Evolutionary conservation across 164 flowering plant species (phyloP).

Genomic region (Warburgia ugandensis): DNA sequence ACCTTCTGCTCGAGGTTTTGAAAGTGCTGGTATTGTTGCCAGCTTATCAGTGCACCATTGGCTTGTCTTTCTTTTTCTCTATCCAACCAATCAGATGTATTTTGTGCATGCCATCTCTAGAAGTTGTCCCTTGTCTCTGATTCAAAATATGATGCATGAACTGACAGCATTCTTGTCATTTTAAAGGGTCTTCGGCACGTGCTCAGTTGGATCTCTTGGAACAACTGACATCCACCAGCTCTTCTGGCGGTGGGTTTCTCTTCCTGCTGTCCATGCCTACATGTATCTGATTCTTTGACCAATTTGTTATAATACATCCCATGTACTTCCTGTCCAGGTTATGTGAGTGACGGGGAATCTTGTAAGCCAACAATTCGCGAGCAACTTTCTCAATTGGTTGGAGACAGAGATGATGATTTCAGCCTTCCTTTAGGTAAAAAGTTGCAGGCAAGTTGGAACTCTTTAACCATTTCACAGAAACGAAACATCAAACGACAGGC

Average conservation of each 20-base stretch:
- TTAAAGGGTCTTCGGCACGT: constrained; percentile 47
- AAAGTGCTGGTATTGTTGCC: no score
- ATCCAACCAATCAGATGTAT: neutral
- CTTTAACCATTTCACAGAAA: constrained; percentile 80
- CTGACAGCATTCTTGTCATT: neutral
- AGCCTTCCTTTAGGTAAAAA: constrained; percentile 71
- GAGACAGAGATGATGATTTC: constrained; percentile 60
- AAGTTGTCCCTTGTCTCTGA: neutral
- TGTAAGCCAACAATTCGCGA: constrained; percentile 48
- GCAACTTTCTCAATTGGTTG: constrained; percentile 55
- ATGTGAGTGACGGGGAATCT: constrained; percentile 48
- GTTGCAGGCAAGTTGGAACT: constrained; percentile 50
- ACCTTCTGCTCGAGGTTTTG: neutral
- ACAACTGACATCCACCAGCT: constrained; percentile 55
- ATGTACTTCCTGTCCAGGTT: constrained; percentile 32
- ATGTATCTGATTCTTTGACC: neutral
- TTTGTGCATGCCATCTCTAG: neutral
- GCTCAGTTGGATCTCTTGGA: constrained; percentile 73
- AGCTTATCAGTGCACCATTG: neutral
- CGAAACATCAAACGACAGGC: constrained; percentile 86
- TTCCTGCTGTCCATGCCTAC: neutral
- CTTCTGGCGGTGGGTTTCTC: constrained; percentile 35
- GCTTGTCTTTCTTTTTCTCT: neutral
- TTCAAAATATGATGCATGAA: neutral
- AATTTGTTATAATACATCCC: neutral